phyloP scores from a whole-genome alignment of 2,329 filamentous ascomycete genomes.

The Fusarium sp. region DNA sequence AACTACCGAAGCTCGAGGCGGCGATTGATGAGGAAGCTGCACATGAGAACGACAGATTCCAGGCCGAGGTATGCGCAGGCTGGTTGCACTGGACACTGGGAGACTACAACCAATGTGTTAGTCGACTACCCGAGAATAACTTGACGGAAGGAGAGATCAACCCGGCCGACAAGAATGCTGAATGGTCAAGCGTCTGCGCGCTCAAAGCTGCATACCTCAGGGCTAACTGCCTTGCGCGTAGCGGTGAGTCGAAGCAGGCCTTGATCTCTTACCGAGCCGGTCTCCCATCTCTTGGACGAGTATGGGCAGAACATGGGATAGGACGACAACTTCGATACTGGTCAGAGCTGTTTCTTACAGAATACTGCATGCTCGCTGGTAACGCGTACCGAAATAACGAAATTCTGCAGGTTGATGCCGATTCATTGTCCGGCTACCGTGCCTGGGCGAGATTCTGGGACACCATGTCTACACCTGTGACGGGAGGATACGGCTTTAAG shows the following conservation, averaged over 20 bases:
- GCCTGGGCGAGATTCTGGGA: slow-evolving; percentile 79
- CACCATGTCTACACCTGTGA: slow-evolving; percentile 56
- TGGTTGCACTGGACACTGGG: slow-evolving; percentile 85
- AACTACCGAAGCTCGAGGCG: slow-evolving; percentile 62
- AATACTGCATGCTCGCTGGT: slow-evolving; percentile 77
- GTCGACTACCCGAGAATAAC: slow-evolving; percentile 71
- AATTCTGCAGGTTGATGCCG: slow-evolving; percentile 61
- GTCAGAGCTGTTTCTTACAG: slow-evolving; percentile 81
- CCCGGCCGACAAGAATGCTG: slow-evolving; percentile 64
- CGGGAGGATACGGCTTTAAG: slow-evolving; percentile 68
- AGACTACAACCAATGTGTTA: slow-evolving; percentile 68
- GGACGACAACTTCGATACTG: slow-evolving; percentile 78
- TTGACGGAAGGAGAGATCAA: slow-evolving; percentile 64
- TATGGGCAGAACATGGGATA: slow-evolving; percentile 63
- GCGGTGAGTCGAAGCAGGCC: slow-evolving; percentile 66
- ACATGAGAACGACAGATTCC: slow-evolving; percentile 71
- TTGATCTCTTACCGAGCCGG: slow-evolving; percentile 74
- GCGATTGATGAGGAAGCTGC: slow-evolving; percentile 68
- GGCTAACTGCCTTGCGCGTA: slow-evolving; percentile 69
- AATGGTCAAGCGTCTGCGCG: slow-evolving; percentile 86
- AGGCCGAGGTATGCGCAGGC: slow-evolving; percentile 84
- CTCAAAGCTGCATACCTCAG: slow-evolving; percentile 83
- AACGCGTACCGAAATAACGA: slow-evolving; percentile 65
- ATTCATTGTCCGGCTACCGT: slow-evolving; percentile 68
- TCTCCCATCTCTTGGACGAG: slow-evolving; percentile 68